A percentile compares a stretch with the other conserved stretches of the same genome.
Conservation (phyloP, 768 basidiomycete species). For the Cystobasidium onofrii region DNA sequence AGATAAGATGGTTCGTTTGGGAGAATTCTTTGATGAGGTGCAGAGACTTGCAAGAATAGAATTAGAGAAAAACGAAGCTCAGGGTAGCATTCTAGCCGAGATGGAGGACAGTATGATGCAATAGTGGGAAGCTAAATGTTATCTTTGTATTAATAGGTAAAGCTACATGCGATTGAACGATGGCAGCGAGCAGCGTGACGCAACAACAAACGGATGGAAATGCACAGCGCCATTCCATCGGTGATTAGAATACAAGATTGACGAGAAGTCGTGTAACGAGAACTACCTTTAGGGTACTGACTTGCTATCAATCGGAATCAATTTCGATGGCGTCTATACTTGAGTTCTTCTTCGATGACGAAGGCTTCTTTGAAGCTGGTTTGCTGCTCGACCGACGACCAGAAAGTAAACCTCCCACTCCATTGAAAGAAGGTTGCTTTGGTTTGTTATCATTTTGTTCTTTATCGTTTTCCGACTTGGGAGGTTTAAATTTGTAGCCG, state of each 20-base stretch:
- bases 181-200: not conserved
- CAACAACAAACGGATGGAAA: not conserved
- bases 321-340: conserved; percentile 9
- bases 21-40: conserved; percentile 43
- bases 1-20: conserved; percentile 40
- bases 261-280: too few relatives aligned
- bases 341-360: not conserved
- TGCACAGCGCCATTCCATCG: too few relatives aligned
- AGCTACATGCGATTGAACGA: not conserved
- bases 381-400: conserved; percentile 17
- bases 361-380: not conserved
- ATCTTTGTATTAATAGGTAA: not conserved
- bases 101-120: conserved; percentile 3
- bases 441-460: conserved; percentile 47
- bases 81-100: not conserved
- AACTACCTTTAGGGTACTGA: too few relatives aligned
- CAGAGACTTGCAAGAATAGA: conserved; percentile 35
- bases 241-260: too few relatives aligned
- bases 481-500: conserved; percentile 69
- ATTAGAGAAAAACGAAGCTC: not conserved
- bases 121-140: not conserved
- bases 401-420: conserved; percentile 32
- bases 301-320: conserved; percentile 14
- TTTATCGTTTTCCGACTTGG: conserved; percentile 32
- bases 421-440: conserved; percentile 36